Evolutionary conservation across 169 alveolate species (phyloP), one percentile per base, ranked within the genome.

Genomic region (Cryptosporidium xiaoi): DNA sequence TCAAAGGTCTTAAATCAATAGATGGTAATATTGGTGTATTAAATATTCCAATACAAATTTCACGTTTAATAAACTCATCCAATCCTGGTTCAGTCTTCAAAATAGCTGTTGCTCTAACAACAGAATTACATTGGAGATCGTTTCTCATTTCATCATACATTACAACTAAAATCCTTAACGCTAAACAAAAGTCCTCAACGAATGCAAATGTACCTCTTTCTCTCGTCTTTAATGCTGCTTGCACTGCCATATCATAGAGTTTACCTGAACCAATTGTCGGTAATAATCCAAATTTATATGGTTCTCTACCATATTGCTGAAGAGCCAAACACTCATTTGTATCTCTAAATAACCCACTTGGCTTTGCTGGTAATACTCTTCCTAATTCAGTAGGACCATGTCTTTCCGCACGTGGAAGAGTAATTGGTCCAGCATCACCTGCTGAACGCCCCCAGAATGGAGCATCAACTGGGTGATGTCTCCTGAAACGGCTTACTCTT

Each of bases 81-180:
- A 77, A 36, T 2, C 71, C 69, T 3, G 40, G 50, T n/a, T 56
- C 71, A 44, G 60, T 77, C 36, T 18, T 77, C 58, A 56, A 62
- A 40, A 64, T 62, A 36, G 46, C 69, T 56, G 71, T 62, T 29
- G 87, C 87, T 62, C 71, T 77, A n/a, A 77, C 20, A 24, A 77
- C 87, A 20, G 69, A 60, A 13, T 58, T 33, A 62, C 87, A 77
- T 27, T 77, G 87, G 64, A 60, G 33, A 46, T 77, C 71, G n/a
- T 77, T 77, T 34, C 87, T 56, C 87, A 77, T 77, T 44, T 77
- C 87, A 16, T 77, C 87, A 77, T 77, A 77, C 87, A 77, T 77
- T 1, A 71, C 64, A 6, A 77, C 27, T 46, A 77, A 27, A n/a
- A 77, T 77, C 50, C 87, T 77, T 29, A 77, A 36, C 6, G 71